phyloP scores from a whole-genome alignment of 2,329 filamentous ascomycete genomes.

The Tolypocladium tundrense region DNA sequence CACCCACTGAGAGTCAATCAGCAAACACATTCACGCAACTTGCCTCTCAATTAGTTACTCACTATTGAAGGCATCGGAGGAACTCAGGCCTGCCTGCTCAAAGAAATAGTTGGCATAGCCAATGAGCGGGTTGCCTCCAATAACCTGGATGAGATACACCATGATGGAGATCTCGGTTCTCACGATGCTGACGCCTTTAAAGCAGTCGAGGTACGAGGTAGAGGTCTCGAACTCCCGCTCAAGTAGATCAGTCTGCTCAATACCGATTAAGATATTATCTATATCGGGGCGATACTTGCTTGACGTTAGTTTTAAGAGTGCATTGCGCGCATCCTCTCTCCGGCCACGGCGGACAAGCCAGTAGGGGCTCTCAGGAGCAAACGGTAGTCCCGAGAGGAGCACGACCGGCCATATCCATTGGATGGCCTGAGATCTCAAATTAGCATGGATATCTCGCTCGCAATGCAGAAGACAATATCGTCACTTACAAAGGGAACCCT shows the following conservation, averaged over 20 bases:
- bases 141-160: conserved; percentile 55
- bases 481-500: conserved; percentile 12
- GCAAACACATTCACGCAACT: not conserved
- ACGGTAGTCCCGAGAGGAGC: conserved; percentile 32
- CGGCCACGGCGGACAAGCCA: conserved; percentile 35
- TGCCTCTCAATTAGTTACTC: not conserved
- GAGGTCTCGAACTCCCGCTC: conserved; percentile 40
- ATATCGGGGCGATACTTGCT: conserved; percentile 10
- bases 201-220: conserved; percentile 39
- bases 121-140: conserved; percentile 54
- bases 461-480: not conserved
- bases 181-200: conserved; percentile 36
- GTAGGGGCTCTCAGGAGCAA: conserved; percentile 40
- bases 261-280: conserved; percentile 38
- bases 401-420: conserved; percentile 40
- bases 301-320: conserved; percentile 33
- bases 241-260: conserved; percentile 46
- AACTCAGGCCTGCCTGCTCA: conserved; percentile 18
- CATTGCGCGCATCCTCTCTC: conserved; percentile 27
- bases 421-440: conserved; percentile 18
- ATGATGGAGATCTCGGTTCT: conserved; percentile 47
- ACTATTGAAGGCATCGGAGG: conserved; percentile 12
- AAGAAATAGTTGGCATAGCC: conserved; percentile 45
- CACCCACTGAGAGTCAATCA: conserved; percentile 7
- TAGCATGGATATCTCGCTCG: not conserved